These are phyloP conservation scores for Colletotrichum liriopes DNA, from an alignment of 2,329 filamentous ascomycete species.

Conservation along the genomic window DNA sequence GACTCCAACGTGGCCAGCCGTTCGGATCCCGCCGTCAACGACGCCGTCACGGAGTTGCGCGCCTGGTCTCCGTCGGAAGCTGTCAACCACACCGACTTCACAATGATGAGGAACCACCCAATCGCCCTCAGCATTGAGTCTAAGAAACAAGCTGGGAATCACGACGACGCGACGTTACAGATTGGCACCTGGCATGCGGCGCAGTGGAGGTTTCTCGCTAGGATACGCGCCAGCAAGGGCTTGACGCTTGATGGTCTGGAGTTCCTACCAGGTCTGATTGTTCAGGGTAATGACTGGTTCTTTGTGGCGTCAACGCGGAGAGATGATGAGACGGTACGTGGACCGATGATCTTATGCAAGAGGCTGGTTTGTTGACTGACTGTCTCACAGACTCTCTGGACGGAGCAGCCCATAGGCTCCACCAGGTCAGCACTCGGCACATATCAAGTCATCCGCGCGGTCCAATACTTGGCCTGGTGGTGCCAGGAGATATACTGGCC, in stretches of 20 bases:
- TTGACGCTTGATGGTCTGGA: too few species aligned
- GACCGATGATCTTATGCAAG: too few species aligned
- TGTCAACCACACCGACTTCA: conserved; percentile 45
- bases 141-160: conserved; percentile 43
- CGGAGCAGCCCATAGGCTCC: not conserved
- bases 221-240: not conserved
- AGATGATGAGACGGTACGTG: too few species aligned
- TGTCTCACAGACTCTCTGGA: not conserved
- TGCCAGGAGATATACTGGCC: not conserved
- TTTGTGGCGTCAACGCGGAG: too few species aligned
- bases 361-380: not conserved
- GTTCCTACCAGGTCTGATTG: too few species aligned
- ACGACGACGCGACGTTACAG: conserved; percentile 41
- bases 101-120: conserved; percentile 37
- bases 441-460: not conserved
- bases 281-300: too few species aligned
- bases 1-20: not conserved
- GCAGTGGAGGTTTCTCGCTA: conserved; percentile 38
- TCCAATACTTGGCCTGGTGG: conserved; percentile 13
- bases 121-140: conserved; percentile 45
- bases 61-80: not conserved
- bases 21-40: not conserved
- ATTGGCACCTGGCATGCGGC: conserved; percentile 45
- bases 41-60: not conserved
- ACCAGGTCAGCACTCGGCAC: not conserved